A percentile compares a stretch with the other conserved stretches of the same genome.
phyloP scores from a whole-genome alignment of 202 grass and related monocot genomes.

The Bolboschoenoplectus hybrid region DNA sequence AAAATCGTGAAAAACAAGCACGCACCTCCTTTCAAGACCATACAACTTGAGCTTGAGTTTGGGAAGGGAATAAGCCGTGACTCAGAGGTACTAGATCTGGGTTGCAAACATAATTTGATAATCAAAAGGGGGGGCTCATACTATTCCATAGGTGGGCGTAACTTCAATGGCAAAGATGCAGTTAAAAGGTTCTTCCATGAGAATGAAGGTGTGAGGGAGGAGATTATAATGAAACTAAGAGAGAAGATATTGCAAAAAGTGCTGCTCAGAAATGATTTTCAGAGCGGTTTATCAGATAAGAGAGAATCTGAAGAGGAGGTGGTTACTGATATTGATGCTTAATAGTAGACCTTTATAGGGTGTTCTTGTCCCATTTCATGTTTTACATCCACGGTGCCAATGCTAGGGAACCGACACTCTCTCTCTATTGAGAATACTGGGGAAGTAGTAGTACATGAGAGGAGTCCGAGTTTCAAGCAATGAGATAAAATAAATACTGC shows the following conservation, averaged over 20 bases:
- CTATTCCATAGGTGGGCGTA: conserved; percentile 40
- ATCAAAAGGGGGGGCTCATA: conserved; percentile 39
- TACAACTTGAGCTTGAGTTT: conserved; percentile 56
- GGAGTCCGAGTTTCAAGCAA: background rate
- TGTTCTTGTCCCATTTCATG: background rate
- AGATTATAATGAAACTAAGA: conserved; percentile 51
- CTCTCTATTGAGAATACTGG: background rate
- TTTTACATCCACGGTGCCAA: background rate
- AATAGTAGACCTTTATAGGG: conserved; percentile 2
- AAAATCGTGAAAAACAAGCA: conserved; percentile 63
- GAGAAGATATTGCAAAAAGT: conserved; percentile 47
- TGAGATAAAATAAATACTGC: background rate
- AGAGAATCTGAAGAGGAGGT: conserved; percentile 52
- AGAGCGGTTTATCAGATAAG: conserved; percentile 15
- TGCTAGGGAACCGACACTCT: background rate
- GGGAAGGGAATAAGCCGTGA: conserved; percentile 52
- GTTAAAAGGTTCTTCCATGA: conserved; percentile 42
- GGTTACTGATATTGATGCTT: conserved; percentile 45
- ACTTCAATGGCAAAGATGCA: conserved; percentile 56
- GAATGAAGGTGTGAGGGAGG: conserved; percentile 43
- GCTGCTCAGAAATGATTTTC: background rate
- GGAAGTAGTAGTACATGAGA: background rate
- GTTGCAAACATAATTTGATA: conserved; percentile 46
- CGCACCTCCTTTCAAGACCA: conserved; percentile 51
- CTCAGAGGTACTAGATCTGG: conserved; percentile 52